A percentile compares a stretch with the other conserved stretches of the same genome.
Conservation (phyloP, 768 basidiomycete species). For the Termitomyces sp. region DNA sequence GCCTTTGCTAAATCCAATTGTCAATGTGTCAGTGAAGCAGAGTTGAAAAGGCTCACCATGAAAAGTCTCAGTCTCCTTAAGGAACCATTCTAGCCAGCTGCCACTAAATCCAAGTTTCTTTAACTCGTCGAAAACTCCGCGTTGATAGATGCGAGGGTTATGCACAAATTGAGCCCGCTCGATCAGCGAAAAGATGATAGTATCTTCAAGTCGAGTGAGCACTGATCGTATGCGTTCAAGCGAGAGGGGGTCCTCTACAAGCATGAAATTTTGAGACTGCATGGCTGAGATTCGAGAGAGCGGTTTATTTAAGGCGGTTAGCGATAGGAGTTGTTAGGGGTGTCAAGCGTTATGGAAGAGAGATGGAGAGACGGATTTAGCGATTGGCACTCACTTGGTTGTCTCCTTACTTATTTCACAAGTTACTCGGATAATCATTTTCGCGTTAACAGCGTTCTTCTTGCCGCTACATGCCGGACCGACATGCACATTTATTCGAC, state of each 20-base stretch:
- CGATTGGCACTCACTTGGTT: not conserved
- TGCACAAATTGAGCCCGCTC: conserved; percentile 96
- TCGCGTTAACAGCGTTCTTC: not conserved
- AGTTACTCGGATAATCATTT: not conserved
- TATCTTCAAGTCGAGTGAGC: conserved; percentile 90
- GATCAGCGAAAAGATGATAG: conserved; percentile 96
- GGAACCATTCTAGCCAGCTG: conserved; percentile 97
- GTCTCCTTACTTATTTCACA: not conserved
- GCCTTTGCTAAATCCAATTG: conserved; percentile 67
- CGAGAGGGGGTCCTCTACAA: conserved; percentile 76
- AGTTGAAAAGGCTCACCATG: conserved; percentile 63
- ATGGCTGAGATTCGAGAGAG: conserved; percentile 20
- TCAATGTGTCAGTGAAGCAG: not conserved
- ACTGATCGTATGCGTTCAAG: conserved; percentile 86
- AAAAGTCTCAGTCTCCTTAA: conserved; percentile 91
- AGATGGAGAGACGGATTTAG: not conserved
- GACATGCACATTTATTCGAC: not conserved
- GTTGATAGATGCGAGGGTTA: conserved; percentile 84
- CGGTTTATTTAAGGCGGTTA: not conserved
- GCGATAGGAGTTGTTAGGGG: not conserved
- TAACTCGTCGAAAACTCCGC: conserved; percentile 75
- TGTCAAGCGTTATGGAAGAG: not conserved
- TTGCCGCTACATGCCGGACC: not conserved
- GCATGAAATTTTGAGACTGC: conserved; percentile 65
- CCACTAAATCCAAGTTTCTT: conserved; percentile 68